Percentiles rank a stretch among this genome's conserved stretches.
phyloP scores from a whole-genome alignment of 306 rosid genomes.

The Cucurbita ficifolia region DNA sequence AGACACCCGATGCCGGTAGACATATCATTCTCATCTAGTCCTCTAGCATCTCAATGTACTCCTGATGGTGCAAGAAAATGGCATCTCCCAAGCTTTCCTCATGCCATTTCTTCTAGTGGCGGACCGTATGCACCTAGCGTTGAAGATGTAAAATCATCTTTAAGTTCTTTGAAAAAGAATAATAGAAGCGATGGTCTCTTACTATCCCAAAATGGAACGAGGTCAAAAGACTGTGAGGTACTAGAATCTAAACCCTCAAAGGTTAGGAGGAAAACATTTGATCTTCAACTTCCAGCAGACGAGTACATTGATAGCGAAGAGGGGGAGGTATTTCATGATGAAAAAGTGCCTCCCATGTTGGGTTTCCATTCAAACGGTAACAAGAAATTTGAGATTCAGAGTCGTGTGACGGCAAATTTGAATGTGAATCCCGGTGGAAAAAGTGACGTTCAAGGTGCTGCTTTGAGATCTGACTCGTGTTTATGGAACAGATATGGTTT shows the following conservation, averaged over 20 bases:
- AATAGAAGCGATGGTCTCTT: slow-evolving; percentile 24
- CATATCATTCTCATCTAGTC: slow-evolving; percentile 45
- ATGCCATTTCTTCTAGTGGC: slow-evolving; percentile 34
- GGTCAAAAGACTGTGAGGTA: slow-evolving; percentile 50
- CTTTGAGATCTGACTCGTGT: slow-evolving; percentile 33
- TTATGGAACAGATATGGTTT: slow-evolving; percentile 41
- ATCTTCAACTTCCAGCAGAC: slow-evolving; percentile 87
- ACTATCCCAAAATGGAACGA: slow-evolving; percentile 45
- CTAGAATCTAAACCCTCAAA: slow-evolving; percentile 71
- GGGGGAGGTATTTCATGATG: slow-evolving; percentile 59
- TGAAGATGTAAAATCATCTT: slow-evolving; percentile 37
- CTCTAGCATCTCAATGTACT: slow-evolving; percentile 43
- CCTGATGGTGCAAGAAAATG: slow-evolving; percentile 14
- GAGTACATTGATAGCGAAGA: slow-evolving; percentile 67
- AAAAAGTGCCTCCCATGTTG: slow-evolving; percentile 30
- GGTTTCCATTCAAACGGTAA: slow-evolving; percentile 23
- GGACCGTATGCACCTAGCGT: slow-evolving; percentile 34
- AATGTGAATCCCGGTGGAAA: slow-evolving; percentile 30
- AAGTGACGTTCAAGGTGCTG: slow-evolving; percentile 26
- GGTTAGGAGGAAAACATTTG: slow-evolving; percentile 62
- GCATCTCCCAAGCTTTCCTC: slow-evolving; percentile 15
- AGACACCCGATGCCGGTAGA: slow-evolving; percentile 38
- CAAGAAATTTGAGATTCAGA: slow-evolving; percentile 24
- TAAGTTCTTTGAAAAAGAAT: slow-evolving; percentile 24
- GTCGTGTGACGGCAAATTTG: slow-evolving; percentile 30